A percentile compares a stretch with the other conserved stretches of the same genome.
These are phyloP conservation scores for Chenopodium quinoa DNA, from an alignment of 148 eudicot species.

Conservation along the genomic window DNA sequence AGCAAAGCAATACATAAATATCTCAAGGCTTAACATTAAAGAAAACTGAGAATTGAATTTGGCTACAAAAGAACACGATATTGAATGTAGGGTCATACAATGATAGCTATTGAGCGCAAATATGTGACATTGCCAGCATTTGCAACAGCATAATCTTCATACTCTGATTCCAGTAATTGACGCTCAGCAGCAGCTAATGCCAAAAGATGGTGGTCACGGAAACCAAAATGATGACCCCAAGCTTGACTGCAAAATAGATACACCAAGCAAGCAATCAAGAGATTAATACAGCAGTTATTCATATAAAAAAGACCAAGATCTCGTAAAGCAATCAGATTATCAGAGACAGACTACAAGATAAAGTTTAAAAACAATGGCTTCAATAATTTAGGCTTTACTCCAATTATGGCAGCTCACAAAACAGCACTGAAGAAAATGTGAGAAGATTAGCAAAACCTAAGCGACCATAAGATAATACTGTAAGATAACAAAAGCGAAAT, in stretches of 20 bases:
- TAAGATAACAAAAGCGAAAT: background rate
- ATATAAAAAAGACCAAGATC: background rate
- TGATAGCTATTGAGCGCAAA: slow-evolving; percentile 56
- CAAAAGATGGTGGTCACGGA: slow-evolving; percentile 55
- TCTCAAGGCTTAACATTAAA: background rate
- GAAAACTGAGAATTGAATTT: background rate
- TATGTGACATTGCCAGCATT: slow-evolving; percentile 56
- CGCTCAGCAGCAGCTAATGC: slow-evolving; percentile 66
- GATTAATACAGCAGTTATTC: background rate
- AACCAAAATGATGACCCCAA: slow-evolving; percentile 58
- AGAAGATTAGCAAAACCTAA: background rate
- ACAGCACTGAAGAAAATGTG: background rate
- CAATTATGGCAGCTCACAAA: background rate
- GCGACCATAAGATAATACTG: background rate
- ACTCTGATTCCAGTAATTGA: slow-evolving; percentile 66
- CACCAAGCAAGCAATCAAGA: background rate
- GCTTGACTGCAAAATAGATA: slow-evolving; percentile 49
- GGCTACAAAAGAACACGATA: background rate
- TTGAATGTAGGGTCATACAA: slow-evolving; percentile 38
- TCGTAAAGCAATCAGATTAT: background rate
- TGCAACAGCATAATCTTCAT: slow-evolving; percentile 61
- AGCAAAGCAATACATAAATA: slow-evolving; percentile 9
- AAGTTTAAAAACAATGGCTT: background rate
- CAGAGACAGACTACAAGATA: background rate
- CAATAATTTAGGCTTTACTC: background rate